These are phyloP conservation scores for Ascochyta fabae DNA, from an alignment of 2,329 filamentous ascomycete species.

Conservation along the genomic window DNA sequence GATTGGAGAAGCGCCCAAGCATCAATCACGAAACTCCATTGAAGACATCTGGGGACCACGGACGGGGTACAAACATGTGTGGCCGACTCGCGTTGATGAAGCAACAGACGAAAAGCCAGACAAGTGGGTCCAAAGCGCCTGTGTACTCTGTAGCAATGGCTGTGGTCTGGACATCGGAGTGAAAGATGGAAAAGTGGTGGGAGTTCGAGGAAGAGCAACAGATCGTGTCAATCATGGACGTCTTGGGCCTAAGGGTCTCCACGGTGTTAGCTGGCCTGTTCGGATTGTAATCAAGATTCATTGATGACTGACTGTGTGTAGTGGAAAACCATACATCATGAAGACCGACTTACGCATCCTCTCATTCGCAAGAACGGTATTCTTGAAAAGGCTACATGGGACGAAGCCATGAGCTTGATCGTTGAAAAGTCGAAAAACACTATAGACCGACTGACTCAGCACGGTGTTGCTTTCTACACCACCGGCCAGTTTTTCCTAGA, in stretches of 20 bases:
- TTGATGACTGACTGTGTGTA: not conserved
- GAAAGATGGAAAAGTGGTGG: conserved; percentile 5
- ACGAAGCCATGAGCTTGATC: conserved; percentile 19
- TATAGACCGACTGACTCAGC: conserved; percentile 11
- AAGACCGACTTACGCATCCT: conserved; percentile 10
- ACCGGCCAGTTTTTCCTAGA: conserved; percentile 15
- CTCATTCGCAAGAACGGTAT: conserved; percentile 12
- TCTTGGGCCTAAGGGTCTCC: conserved; percentile 4
- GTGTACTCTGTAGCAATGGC: conserved; percentile 10
- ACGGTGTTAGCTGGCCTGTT: not conserved
- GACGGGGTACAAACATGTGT: conserved; percentile 3
- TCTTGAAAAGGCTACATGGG: conserved; percentile 14
- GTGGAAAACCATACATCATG: conserved; percentile 10
- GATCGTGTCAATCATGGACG: conserved; percentile 9
- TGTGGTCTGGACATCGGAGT: conserved; percentile 6
- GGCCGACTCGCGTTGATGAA: conserved; percentile 11
- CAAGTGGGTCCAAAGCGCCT: conserved; percentile 10
- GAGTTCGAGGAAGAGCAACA: conserved; percentile 5
- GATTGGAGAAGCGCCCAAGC: conserved; percentile 8
- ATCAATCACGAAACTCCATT: conserved; percentile 8
- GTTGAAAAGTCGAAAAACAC: conserved; percentile 13
- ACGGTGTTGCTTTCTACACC: conserved; percentile 13
- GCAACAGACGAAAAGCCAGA: conserved; percentile 7
- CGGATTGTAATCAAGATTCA: not conserved
- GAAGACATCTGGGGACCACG: conserved; percentile 10